These are phyloP conservation scores for Suillus bovinus DNA, from an alignment of 768 basidiomycete genomes.

Conservation along the genomic window DNA sequence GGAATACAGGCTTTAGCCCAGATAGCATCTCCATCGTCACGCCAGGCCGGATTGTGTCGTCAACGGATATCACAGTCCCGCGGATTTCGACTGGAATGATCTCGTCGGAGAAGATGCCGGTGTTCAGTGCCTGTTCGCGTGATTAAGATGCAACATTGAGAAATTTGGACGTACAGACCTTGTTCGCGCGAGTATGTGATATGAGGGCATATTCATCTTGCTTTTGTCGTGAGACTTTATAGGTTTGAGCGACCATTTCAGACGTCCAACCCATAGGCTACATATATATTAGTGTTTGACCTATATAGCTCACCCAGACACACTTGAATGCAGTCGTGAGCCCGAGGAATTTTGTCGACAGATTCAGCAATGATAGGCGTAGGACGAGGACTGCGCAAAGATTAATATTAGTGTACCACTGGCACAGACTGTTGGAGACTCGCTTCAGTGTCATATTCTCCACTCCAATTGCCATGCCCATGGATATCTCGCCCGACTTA, in stretches of 20 bases:
- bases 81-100: slow-evolving; percentile 84
- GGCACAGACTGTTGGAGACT: slow-evolving; percentile 22
- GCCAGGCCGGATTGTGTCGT: slow-evolving; percentile 87
- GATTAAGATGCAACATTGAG: slow-evolving; percentile 5
- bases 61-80: slow-evolving; percentile 64
- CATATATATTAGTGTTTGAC: not conserved
- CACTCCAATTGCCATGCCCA: slow-evolving; percentile 83
- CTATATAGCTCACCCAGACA: not conserved
- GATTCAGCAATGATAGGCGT: slow-evolving; percentile 63
- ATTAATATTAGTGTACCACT: slow-evolving; percentile 1
- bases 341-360: slow-evolving; percentile 60
- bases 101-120: slow-evolving; percentile 81
- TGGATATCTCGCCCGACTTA: slow-evolving; percentile 74
- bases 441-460: slow-evolving; percentile 86
- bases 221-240: slow-evolving; percentile 71
- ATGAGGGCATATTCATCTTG: slow-evolving; percentile 91
- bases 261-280: slow-evolving; percentile 97
- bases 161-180: slow-evolving; percentile 38
- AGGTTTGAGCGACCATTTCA: slow-evolving; percentile 83
- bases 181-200: slow-evolving; percentile 79
- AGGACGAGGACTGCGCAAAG: slow-evolving; percentile 59
- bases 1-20: slow-evolving; percentile 85
- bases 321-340: slow-evolving; percentile 77
- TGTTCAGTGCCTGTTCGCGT: slow-evolving; percentile 52
- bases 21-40: slow-evolving; percentile 77